Base-by-base conservation (phyloP, 139 green algal species). In the Protoeuglena noctilucae region DNA sequence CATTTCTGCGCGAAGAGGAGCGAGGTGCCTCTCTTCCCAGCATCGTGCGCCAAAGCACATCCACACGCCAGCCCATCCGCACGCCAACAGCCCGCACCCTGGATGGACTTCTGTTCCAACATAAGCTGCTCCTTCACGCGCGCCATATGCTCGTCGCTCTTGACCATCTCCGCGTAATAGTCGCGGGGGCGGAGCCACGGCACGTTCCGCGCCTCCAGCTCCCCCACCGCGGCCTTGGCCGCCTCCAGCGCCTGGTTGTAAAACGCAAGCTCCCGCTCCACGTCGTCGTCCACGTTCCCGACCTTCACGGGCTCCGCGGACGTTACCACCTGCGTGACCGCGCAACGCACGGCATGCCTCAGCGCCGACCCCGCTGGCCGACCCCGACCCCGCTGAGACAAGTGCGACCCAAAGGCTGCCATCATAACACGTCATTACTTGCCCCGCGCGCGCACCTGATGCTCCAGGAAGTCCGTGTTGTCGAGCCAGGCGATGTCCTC, bases 121-220 rank as follows among this genome's bases (percentile, higher is more conserved):
- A 90, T 79, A 4, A 95, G 70, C 74, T 92, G 73, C 62, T 85
- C 66, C 64, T 89, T 89, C 7, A 95, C 72, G 28, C 74, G 76
- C 28, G 70, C 61, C 89, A 97, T 97, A 71, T 97, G 89, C 51
- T 82, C 73, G 58, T 97, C 89, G 18, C 46, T 80, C 73, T 97
- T 97, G 4, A 96, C 89, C 87, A 96, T 96, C 65, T 96, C 86
- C 1, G 88, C 88, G 50, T 93, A 95, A 65, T 95, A 97, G 72
- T 97, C 89, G 0, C 63, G n/a, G 0, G 89, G 89, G 2, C 89
- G 71, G 28, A 73, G 65, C 78, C 88, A 91, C 0, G 79, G 53
- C 24, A 75, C 54, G 3, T 70, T 77, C 18, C 69, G 65, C 1
- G 60, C 61, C 41, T 93, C 68, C 27, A 95, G 83, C 17, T 58